Evolutionary conservation across 1,284 basidiomycete genomes (phyloP), one percentile per base, ranked within the genome.

Genomic region (Psilocybe mexicana): DNA sequence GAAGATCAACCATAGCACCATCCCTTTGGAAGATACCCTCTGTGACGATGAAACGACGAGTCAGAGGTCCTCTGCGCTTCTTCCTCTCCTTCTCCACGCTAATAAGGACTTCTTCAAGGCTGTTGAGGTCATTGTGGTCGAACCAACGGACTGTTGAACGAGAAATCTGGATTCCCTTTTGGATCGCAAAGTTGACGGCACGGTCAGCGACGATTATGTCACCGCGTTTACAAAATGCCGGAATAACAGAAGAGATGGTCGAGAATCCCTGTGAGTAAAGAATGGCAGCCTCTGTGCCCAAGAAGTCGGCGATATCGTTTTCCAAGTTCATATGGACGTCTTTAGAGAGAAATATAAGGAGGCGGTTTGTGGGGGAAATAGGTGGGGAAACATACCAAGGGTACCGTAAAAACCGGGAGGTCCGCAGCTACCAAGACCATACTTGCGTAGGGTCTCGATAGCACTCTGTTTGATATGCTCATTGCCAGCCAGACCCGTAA

Each of bases 171-270:
- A 99, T 87, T n/a, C 96, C 97, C 73, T 96, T 97, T 74, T 98
- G 95, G 61, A 98, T 94, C 24, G 94, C 88, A 74, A 98, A 96
- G 75, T 93, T 97, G 67, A 96, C 90, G 43, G 90, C 88, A 30
- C 94, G 87, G 73, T 99, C 97, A 2, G 94, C 96, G n/a, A 99
- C 92, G 69, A 99, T 96, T 67, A 98, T 88, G 69, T 99, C 97
- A 2, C 96, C 96, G 63, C 97, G 89, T 73, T 99, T 99, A 78
- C 92, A 94, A 72, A 98, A 99, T 1, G 96, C 94, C 0, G 96
- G 93, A 60, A 99, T 98, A 68, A 96, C 95, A 24, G 94, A 97
- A 1, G 93, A 89, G 63, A 94, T 86, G 57, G 95, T 95, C 11
- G 92, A 88, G 75, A 97, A 99, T 6, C 88, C 90, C 76, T 99